phyloP scores from a whole-genome alignment of 2,329 filamentous ascomycete species.

The Bipolaris cookei region DNA sequence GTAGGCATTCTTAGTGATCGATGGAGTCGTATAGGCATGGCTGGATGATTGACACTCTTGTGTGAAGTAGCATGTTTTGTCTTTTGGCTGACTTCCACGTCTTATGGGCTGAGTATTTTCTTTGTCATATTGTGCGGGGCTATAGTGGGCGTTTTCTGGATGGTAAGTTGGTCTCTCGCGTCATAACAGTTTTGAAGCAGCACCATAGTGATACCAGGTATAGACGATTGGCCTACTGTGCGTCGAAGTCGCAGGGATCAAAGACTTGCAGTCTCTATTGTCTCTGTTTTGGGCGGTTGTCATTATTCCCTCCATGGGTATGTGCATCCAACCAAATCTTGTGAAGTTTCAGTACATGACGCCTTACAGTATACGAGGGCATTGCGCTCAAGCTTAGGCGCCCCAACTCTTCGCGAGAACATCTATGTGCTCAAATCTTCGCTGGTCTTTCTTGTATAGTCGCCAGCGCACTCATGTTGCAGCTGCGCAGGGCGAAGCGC shows the following conservation, averaged over 20 bases:
- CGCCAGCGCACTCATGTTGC: conserved; percentile 42
- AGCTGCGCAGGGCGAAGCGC: conserved; percentile 18
- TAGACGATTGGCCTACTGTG: conserved; percentile 51
- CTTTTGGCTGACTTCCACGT: conserved; percentile 56
- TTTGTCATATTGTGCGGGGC: conserved; percentile 55
- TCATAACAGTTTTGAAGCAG: background rate
- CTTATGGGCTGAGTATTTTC: conserved; percentile 52
- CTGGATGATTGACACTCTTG: conserved; percentile 49
- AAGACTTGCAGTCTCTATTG: conserved; percentile 50
- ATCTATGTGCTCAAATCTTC: conserved; percentile 51
- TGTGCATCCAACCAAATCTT: conserved; percentile 8
- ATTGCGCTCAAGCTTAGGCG: conserved; percentile 52
- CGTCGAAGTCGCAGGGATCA: conserved; percentile 52
- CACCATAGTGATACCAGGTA: background rate
- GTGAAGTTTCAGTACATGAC: background rate
- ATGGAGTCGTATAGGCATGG: conserved; percentile 53
- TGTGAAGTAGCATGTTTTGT: conserved; percentile 51
- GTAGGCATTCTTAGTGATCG: conserved; percentile 56
- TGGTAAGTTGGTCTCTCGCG: background rate
- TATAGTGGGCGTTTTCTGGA: conserved; percentile 47
- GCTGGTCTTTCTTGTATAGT: conserved; percentile 45
- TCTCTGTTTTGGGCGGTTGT: conserved; percentile 50
- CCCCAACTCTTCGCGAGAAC: conserved; percentile 29
- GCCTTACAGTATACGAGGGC: conserved; percentile 40
- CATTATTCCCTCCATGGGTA: conserved; percentile 48